Percentiles rank a stretch among this genome's conserved stretches.
Evolutionary conservation across 345 rosid genomes (phyloP).

Genomic region (Eucalyptus leucophloia): DNA sequence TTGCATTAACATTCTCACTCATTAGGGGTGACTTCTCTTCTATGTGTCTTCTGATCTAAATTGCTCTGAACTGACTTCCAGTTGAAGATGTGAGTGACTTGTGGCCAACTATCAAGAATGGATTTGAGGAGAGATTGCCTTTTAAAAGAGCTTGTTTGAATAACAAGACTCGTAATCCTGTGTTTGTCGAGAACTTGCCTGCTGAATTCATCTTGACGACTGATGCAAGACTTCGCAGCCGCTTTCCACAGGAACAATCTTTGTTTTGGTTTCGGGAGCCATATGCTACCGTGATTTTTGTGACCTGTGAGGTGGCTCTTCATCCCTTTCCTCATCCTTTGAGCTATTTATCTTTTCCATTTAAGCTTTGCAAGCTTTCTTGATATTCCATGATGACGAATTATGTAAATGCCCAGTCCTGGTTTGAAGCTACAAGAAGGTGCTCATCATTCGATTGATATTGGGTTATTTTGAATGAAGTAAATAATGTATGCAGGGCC

Average conservation of each 20-base stretch:
- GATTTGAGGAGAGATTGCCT: slow-evolving; percentile 64
- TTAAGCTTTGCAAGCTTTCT: neutral
- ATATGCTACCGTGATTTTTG: slow-evolving; percentile 82
- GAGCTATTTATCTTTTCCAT: neutral
- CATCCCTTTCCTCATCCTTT: neutral
- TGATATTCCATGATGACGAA: neutral
- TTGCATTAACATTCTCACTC: neutral
- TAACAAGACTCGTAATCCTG: slow-evolving; percentile 84
- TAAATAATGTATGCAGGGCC: neutral
- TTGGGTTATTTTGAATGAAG: neutral
- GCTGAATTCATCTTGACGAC: slow-evolving; percentile 84
- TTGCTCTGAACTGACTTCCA: slow-evolving; percentile 2
- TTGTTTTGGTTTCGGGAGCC: slow-evolving; percentile 92
- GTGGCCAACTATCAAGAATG: slow-evolving; percentile 73
- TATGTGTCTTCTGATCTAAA: neutral
- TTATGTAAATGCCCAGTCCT: neutral
- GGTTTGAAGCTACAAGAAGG: neutral
- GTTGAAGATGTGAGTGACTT: slow-evolving; percentile 95
- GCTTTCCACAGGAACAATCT: slow-evolving; percentile 82
- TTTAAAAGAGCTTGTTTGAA: slow-evolving; percentile 60
- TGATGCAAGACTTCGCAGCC: slow-evolving; percentile 85
- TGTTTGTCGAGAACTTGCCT: slow-evolving; percentile 65
- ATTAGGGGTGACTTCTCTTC: neutral
- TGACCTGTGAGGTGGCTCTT: slow-evolving; percentile 82
- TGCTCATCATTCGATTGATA: neutral